Base-by-base conservation (phyloP, 495 filamentous ascomycete genomes). In the Tuber melanosporum region DNA sequence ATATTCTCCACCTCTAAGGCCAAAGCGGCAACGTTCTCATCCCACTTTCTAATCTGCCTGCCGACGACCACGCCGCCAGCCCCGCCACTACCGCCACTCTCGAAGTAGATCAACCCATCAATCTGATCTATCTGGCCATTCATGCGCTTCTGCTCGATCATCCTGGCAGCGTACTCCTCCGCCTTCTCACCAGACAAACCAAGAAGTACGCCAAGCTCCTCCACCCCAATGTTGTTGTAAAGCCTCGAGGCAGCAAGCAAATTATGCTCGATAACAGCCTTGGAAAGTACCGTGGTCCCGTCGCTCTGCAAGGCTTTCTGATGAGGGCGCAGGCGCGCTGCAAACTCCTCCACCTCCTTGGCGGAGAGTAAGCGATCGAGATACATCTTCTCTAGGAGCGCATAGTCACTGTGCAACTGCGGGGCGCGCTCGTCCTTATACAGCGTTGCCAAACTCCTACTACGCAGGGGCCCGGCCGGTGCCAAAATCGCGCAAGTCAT, bases 351-450 rank as follows among this genome's bases (percentile, higher is more conserved):
- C 26, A 98, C 94, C 84, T 99, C 95, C 32, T 88, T 89, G 4
- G 91, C 89, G 12, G 87, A 88, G 20, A 99, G 87, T 5, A 99
- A 86, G 8, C 95, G 90, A 84, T 98, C 94, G 43, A 99, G 88
- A 84, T 97, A 96, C 90, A 99, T 98, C 86, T 98, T 98, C 87
- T 98, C 96, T 36, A 99, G 86, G 73, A 99, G 98, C 66, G 89
- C 87, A 81, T 92, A 95, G 84, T 98, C 93, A 14, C 75, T 77
- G 10, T 91, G 90, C 4, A 94, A 88, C 70, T 90, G 88, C 3
- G 88, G 85, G 0, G 93, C 89, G 32, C 95, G 90, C 71, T 98
- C 96, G 82, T 99, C 95, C 84, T 97, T 98, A 87, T 97, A 98
- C 10, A 99, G 86, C 74, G 91, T 91, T 4, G 90, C 92, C 12